phyloP scores from a whole-genome alignment of 768 basidiomycete species.

The Cantharellus anzutake region DNA sequence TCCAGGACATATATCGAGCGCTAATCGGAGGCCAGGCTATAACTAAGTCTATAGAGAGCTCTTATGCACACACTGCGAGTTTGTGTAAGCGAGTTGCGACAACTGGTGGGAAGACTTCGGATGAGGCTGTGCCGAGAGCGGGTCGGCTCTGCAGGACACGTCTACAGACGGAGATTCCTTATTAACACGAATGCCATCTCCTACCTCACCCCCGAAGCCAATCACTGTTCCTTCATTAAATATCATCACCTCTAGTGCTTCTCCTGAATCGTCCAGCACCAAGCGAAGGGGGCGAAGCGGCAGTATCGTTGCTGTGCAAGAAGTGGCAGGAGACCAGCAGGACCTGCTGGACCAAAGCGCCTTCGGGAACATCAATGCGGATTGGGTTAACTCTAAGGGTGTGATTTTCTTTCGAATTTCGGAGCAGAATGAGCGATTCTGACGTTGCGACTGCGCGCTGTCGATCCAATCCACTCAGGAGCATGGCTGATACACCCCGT shows the following conservation, averaged over 20 bases:
- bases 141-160: neutral
- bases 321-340: constrained; percentile 55
- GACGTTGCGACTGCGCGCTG: neutral
- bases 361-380: constrained; percentile 71
- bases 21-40: too few species aligned
- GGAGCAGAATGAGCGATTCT: neutral
- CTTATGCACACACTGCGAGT: too few species aligned
- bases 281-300: constrained; percentile 33
- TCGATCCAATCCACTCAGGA: constrained; percentile 28
- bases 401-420: neutral
- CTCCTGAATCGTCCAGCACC: constrained; percentile 1
- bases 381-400: constrained; percentile 94
- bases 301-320: constrained; percentile 72
- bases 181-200: neutral
- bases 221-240: neutral
- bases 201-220: neutral
- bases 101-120: neutral
- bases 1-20: too few species aligned
- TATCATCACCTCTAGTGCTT: constrained; percentile 1
- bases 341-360: constrained; percentile 62
- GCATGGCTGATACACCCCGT: constrained; percentile 97
- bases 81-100: neutral
- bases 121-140: neutral
- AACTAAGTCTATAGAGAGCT: too few species aligned
- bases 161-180: neutral